These are phyloP conservation scores for Paraphaeosphaeria sporulosa DNA, from an alignment of 2,329 filamentous ascomycete genomes.

Conservation along the genomic window DNA sequence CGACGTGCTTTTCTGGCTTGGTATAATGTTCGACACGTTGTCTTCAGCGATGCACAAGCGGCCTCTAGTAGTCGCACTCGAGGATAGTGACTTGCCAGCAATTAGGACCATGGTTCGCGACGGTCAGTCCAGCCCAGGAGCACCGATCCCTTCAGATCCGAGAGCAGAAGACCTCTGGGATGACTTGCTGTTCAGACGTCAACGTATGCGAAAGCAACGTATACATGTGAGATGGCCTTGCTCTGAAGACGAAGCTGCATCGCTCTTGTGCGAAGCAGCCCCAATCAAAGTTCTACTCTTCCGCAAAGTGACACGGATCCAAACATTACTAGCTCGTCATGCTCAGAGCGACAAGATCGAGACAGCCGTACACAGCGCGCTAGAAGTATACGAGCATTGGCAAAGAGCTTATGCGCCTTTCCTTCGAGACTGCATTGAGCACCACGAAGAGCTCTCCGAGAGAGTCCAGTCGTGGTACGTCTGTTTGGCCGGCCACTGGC, in stretches of 20 bases:
- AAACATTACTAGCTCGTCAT: constrained; percentile 58
- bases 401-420: constrained; percentile 60
- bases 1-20: constrained; percentile 64
- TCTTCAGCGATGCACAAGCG: constrained; percentile 61
- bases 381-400: constrained; percentile 65
- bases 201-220: constrained; percentile 26
- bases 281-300: constrained; percentile 68
- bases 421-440: constrained; percentile 59
- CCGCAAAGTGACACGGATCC: constrained; percentile 63
- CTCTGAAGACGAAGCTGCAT: constrained; percentile 60
- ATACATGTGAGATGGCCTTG: constrained; percentile 61
- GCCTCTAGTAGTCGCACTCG: constrained; percentile 55
- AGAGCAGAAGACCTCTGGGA: constrained; percentile 49
- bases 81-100: constrained; percentile 52
- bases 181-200: constrained; percentile 46
- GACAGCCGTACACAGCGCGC: constrained; percentile 56
- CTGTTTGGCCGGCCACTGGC: constrained; percentile 65
- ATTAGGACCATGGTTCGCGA: not conserved
- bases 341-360: constrained; percentile 53
- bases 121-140: not conserved
- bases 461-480: constrained; percentile 68
- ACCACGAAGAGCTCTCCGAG: constrained; percentile 60
- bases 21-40: constrained; percentile 64
- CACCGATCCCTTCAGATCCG: not conserved
- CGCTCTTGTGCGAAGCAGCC: constrained; percentile 60